Evolutionary conservation across 2,329 filamentous ascomycete genomes (phyloP), one percentile per base, ranked within the genome.

Genomic region (Claviceps sp.): DNA sequence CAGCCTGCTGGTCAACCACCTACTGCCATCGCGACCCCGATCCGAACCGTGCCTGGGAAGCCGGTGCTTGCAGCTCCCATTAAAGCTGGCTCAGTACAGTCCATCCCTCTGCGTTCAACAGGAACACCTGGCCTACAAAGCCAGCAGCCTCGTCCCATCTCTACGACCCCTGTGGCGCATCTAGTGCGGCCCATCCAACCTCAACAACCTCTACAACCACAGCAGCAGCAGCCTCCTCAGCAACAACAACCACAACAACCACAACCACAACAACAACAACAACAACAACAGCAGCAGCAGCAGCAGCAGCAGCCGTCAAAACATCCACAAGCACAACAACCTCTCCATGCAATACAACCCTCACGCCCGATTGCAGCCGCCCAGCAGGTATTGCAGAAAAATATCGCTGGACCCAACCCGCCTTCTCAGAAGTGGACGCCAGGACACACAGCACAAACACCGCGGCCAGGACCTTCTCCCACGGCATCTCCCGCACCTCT

Each of bases 51-150:
- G 20, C 42, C 60, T 20, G 55, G 56, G 40, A 67, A 66, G 20
- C 61, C 62, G 37, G 61, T 64, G 4, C 59, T 67, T 43, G 63
- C 63, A 20, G 63, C 64, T 20, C 65, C 68, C 45, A 70, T 71
- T 50, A 56, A 61, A 48, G 55, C 64, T 34, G 63, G 64, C 2
- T 64, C 67, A 4, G 36, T 66, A 13, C 69, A 70, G 40, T 63
- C 66, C 16, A 65, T 62, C 3, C 63, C 64, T 18, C 60, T 61
- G 40, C 61, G 62, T 20, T 55, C 56, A 44, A 47, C 55, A 14
- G 60, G 61, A 36, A 55, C 63, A 3, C 59, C 67, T 24, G 59
- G 59, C 7, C 61, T 64, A 40, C 63, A 67, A 20, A 57, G 54
- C 13, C 63, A 65, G 36, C 64, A 48, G 40, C 50, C 54, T 51